These are phyloP conservation scores for Ilex aquifolium DNA, from an alignment of 257 asterid genomes.

Conservation along the genomic window DNA sequence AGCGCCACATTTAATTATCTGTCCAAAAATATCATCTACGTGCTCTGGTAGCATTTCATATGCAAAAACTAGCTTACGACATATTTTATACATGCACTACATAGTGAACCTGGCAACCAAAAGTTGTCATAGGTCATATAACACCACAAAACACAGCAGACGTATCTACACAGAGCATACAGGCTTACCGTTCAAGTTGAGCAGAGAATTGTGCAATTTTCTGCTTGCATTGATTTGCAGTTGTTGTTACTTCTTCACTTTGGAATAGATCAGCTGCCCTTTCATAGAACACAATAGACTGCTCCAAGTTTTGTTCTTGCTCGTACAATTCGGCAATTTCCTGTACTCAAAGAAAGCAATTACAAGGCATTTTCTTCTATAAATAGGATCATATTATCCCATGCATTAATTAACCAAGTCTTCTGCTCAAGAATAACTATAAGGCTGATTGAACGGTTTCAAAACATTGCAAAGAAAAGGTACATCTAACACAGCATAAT, in stretches of 20 bases:
- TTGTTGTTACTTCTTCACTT: constrained; percentile 29
- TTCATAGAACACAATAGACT: constrained; percentile 36
- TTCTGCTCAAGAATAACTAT: no score
- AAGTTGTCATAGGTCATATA: no score
- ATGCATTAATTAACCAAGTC: no score
- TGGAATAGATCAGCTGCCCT: constrained; percentile 38
- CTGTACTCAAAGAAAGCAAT: constrained; percentile 9
- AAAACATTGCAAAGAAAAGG: no score
- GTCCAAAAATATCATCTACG: background rate
- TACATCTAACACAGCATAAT: no score
- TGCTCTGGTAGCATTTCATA: no score
- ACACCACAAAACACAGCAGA: background rate
- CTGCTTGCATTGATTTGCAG: constrained; percentile 38
- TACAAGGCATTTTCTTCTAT: no score
- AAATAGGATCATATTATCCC: no score
- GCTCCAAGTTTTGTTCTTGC: constrained; percentile 24
- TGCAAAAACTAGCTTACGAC: no score
- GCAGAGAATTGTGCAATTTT: constrained; percentile 44
- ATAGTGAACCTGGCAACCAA: background rate
- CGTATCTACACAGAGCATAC: constrained; percentile 6
- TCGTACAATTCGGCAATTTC: constrained; percentile 37
- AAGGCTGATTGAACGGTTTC: no score
- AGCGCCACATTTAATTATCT: no score
- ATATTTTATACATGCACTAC: background rate
- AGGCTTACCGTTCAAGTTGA: constrained; percentile 35